Conservation (phyloP, 306 rosid species). For the Vigna reflexopilosa region DNA sequence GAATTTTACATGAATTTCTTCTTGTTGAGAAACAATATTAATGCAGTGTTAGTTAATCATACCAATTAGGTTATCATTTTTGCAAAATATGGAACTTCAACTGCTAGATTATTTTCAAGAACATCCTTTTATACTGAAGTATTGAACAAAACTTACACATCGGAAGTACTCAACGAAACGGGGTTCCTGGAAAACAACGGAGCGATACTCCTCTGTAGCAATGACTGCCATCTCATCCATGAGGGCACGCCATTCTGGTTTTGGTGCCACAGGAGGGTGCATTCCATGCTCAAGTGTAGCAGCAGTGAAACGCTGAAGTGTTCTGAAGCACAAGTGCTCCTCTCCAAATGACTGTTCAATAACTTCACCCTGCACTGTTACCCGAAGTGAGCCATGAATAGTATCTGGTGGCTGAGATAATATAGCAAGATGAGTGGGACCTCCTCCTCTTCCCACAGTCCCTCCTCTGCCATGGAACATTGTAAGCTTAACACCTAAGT, state of each 20-base stretch:
- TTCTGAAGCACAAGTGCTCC: slow-evolving; percentile 87
- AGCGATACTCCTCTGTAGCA: slow-evolving; percentile 80
- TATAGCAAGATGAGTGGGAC: slow-evolving; percentile 91
- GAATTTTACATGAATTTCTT: background rate
- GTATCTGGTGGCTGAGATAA: slow-evolving; percentile 92
- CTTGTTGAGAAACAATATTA: background rate
- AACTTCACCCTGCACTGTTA: slow-evolving; percentile 93
- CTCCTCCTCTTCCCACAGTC: slow-evolving; percentile 93
- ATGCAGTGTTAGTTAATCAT: background rate
- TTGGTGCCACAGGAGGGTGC: slow-evolving; percentile 80
- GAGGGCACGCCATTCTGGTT: slow-evolving; percentile 93
- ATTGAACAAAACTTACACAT: slow-evolving; percentile 57
- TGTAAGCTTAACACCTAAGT: slow-evolving; percentile 75
- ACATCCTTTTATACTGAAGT: slow-evolving; percentile 5
- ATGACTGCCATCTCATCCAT: slow-evolving; percentile 85
- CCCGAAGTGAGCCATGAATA: slow-evolving; percentile 83
- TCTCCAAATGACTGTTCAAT: slow-evolving; percentile 91
- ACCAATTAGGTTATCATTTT: slow-evolving; percentile 16
- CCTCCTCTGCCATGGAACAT: slow-evolving; percentile 97
- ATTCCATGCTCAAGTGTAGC: slow-evolving; percentile 97
- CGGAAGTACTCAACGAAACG: slow-evolving; percentile 88
- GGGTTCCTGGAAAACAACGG: slow-evolving; percentile 83
- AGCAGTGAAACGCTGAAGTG: slow-evolving; percentile 88
- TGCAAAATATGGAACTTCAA: background rate
- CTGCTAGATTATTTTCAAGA: slow-evolving; percentile 20